These are phyloP conservation scores for Penicillium paneum DNA, from an alignment of 2,329 filamentous ascomycete genomes.

Conservation along the genomic window DNA sequence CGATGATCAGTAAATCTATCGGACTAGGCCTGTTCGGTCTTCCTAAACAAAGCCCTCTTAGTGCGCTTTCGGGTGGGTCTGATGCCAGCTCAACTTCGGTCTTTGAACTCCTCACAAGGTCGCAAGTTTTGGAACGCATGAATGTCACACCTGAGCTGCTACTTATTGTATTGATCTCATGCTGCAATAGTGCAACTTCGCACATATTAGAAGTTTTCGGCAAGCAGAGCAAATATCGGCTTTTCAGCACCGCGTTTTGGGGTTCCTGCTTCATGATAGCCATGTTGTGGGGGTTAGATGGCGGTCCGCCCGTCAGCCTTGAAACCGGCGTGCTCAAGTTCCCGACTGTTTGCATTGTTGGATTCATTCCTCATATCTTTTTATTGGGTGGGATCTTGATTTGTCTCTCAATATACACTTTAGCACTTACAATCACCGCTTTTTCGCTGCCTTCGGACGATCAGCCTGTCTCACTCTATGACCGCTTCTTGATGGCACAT, in stretches of 20 bases:
- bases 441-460: conserved; percentile 58
- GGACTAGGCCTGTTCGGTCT: conserved; percentile 64
- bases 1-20: conserved; percentile 76
- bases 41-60: conserved; percentile 43
- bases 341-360: conserved; percentile 90
- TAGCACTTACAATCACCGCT: conserved; percentile 74
- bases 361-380: conserved; percentile 90
- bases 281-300: conserved; percentile 71
- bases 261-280: conserved; percentile 84
- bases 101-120: conserved; percentile 38
- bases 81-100: conserved; percentile 30
- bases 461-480: conserved; percentile 47
- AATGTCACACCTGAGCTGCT: conserved; percentile 90
- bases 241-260: conserved; percentile 86
- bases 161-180: conserved; percentile 80
- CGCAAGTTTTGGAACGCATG: conserved; percentile 68
- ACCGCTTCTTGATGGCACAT: conserved; percentile 69
- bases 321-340: conserved; percentile 70
- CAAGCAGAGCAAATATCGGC: conserved; percentile 72
- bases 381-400: conserved; percentile 74
- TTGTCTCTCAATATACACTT: conserved; percentile 71
- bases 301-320: conserved; percentile 43
- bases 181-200: conserved; percentile 82
- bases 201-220: conserved; percentile 78
- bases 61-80: conserved; percentile 43